phyloP scores from a whole-genome alignment of 2,329 filamentous ascomycete species.

The Mariannaea elegans region DNA sequence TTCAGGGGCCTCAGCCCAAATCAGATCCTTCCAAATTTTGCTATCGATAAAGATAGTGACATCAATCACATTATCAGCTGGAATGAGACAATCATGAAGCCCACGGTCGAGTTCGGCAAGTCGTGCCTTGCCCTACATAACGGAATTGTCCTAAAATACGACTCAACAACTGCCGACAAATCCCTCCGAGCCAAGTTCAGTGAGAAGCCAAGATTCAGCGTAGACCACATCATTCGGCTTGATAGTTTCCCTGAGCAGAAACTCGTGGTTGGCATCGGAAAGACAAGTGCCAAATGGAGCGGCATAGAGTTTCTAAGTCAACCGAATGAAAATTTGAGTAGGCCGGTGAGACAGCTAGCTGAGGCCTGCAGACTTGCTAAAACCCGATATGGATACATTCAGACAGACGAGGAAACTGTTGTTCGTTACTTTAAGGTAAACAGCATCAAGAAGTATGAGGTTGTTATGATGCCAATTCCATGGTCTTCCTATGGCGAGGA shows the following conservation, averaged over 20 bases:
- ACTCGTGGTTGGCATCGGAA: not conserved
- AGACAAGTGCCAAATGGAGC: not conserved
- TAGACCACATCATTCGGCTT: not conserved
- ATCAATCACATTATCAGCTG: no score
- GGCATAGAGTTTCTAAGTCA: not conserved
- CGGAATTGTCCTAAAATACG: no score
- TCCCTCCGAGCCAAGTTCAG: no score
- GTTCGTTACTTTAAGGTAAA: slow-evolving; percentile 28
- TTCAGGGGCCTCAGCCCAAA: no score
- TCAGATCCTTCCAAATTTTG: no score
- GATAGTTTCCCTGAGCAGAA: not conserved
- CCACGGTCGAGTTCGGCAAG: no score
- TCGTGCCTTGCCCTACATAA: no score
- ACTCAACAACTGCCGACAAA: no score
- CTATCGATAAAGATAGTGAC: no score
- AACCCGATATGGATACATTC: slow-evolving; percentile 23
- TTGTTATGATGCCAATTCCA: not conserved
- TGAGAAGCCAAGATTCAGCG: no score
- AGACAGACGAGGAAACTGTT: slow-evolving; percentile 26
- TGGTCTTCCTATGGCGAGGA: not conserved
- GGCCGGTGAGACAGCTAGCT: slow-evolving; percentile 17
- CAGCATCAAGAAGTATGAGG: not conserved
- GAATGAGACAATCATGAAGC: no score
- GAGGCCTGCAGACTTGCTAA: not conserved
- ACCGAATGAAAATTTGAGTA: not conserved